Evolutionary conservation across 441 rosid species (phyloP), one percentile per base, ranked within the genome.

Genomic region (Manihot esculenta): DNA sequence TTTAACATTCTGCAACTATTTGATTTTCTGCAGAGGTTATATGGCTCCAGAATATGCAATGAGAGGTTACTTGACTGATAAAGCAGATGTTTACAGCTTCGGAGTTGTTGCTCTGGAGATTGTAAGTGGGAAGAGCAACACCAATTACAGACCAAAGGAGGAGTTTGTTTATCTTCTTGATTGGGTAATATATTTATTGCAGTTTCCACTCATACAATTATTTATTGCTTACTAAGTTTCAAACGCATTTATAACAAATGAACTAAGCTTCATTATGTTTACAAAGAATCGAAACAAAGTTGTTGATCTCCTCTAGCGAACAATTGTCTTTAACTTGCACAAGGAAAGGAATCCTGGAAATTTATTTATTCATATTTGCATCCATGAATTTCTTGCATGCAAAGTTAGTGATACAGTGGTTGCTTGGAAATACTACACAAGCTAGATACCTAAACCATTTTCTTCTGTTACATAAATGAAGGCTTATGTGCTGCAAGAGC

Each of bases 41-140:
- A 89, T 92, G 94, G 96, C 97, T 72, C 97, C 96, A 30, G 96
- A 92, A 68, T 92, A 88, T 71, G 94, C 92, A 62, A 89, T 89
- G 97, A 88, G 97, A 72, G 97, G 96, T 63, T 89, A 92, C 78
- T 81, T 92, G 83, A 92, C 97, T 1, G 92, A 89, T 62, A 92
- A 92, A 75, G 96, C 97, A 0, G 97, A 92, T 72, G 93, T 92
- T 45, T 92, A 92, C 69, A 92, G 98, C 78, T 90, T 92, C 38
- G 98, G 98, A 12, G 78, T 90, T 5, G 94, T 89, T 27, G 80
- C 79, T 69, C 68, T 92, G 47, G 98, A 92, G 74, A 79, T 89
- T 26, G 89, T 89, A 33, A 88, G 94, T 9, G 97, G 97, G 69
- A 83, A 81, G 82, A 83, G 93, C 84, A 90, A 90, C 87, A 85